Conservation (phyloP, 768 basidiomycete genomes). For the Lentinula sp. region DNA sequence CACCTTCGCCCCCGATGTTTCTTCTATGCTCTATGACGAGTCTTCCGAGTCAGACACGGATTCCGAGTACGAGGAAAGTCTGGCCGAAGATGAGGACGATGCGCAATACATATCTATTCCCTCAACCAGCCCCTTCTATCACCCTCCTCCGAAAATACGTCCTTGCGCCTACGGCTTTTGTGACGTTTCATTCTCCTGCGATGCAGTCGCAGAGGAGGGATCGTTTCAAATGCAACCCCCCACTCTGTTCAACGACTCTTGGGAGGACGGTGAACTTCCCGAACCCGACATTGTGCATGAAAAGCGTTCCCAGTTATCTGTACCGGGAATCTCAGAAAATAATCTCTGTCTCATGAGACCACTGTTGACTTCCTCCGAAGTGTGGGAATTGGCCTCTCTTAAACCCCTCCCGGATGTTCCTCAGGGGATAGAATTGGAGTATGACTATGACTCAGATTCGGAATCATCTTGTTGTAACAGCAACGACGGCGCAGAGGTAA, state of each 20-base stretch:
- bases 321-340: neutral
- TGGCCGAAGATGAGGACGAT: constrained; percentile 14
- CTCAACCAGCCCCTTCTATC: constrained; percentile 32
- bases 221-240: neutral
- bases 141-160: constrained; percentile 18
- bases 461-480: neutral
- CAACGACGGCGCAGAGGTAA: neutral
- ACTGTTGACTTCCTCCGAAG: neutral
- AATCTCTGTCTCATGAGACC: neutral
- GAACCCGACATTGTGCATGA: neutral
- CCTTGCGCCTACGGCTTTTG: constrained; percentile 22
- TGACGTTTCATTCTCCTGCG: constrained; percentile 1
- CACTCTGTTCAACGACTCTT: neutral
- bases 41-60: neutral
- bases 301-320: neutral
- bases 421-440: neutral
- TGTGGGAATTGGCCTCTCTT: neutral
- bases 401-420: constrained; percentile 3
- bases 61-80: neutral
- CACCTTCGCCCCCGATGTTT: neutral
- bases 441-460: neutral
- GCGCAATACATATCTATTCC: constrained; percentile 33
- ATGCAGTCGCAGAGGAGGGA: neutral
- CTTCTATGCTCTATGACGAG: neutral
- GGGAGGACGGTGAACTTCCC: neutral